A percentile compares a stretch with the other conserved stretches of the same genome.
Conservation (phyloP, 2,329 filamentous ascomycete genomes). For the Aureobasidium sp. region DNA sequence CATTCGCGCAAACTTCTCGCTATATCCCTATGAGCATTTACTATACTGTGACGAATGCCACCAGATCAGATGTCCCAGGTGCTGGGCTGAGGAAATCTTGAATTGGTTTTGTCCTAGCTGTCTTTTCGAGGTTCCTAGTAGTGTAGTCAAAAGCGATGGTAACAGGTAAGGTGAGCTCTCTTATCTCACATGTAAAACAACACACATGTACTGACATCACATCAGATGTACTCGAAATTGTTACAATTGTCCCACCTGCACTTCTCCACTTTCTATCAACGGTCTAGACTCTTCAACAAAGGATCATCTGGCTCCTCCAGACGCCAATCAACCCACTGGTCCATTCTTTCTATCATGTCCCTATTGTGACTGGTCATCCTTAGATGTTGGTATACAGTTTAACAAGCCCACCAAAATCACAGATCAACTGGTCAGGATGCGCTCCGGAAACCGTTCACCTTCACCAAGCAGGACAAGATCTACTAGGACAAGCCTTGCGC, state of each 20-base stretch:
- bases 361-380: constrained; percentile 88
- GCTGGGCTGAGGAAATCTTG: constrained; percentile 86
- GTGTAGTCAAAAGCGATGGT: constrained; percentile 83
- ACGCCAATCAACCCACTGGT: constrained; percentile 18
- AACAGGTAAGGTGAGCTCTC: constrained; percentile 60
- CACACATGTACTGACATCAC: constrained; percentile 14
- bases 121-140: constrained; percentile 91
- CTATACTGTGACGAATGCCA: constrained; percentile 97
- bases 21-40: constrained; percentile 88
- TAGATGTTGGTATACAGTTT: constrained; percentile 84
- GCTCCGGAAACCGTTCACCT: constrained; percentile 19
- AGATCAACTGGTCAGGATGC: constrained; percentile 48
- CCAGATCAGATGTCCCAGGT: constrained; percentile 88
- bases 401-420: constrained; percentile 79
- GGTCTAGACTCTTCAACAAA: constrained; percentile 55
- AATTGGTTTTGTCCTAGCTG: constrained; percentile 95
- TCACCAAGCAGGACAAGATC: constrained; percentile 9
- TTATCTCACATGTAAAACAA: not conserved
- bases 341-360: constrained; percentile 62
- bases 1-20: constrained; percentile 78
- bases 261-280: constrained; percentile 69
- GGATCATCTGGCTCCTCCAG: constrained; percentile 21
- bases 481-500: not conserved
- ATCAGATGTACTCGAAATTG: constrained; percentile 70
- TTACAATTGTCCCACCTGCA: constrained; percentile 88